phyloP scores from a whole-genome alignment of 805 yeast species.

The Schwanniomyces occidentalis region DNA sequence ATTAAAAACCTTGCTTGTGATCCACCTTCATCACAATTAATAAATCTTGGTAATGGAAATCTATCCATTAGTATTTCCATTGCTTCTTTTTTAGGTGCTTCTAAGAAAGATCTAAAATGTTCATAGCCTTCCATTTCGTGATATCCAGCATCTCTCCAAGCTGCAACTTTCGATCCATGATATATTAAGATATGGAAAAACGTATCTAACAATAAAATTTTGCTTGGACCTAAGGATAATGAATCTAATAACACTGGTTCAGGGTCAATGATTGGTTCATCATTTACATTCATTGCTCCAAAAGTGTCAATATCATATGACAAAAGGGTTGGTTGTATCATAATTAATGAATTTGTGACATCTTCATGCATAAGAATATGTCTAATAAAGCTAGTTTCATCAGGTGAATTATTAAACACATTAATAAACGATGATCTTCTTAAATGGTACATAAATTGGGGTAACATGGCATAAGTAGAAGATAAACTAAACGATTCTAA shows the following conservation, averaged over 20 bases:
- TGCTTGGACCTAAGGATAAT: constrained; percentile 55
- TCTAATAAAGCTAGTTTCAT: constrained; percentile 65
- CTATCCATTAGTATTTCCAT: constrained; percentile 63
- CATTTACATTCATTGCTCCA: constrained; percentile 35
- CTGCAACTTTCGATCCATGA: constrained; percentile 67
- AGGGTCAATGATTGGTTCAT: constrained; percentile 45
- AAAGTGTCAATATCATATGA: constrained; percentile 51
- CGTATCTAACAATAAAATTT: constrained; percentile 61
- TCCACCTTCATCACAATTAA: constrained; percentile 75
- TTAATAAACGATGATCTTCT: constrained; percentile 66
- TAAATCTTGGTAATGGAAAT: constrained; percentile 70
- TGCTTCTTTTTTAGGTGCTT: constrained; percentile 64
- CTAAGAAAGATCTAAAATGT: constrained; percentile 58
- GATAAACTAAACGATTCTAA: constrained; percentile 52
- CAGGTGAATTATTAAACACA: constrained; percentile 70
- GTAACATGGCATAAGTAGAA: constrained; percentile 52
- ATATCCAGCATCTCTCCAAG: constrained; percentile 65
- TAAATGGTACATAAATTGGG: constrained; percentile 68
- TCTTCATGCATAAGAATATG: constrained; percentile 65
- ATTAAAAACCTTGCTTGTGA: constrained; percentile 71
- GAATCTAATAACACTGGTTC: constrained; percentile 66
- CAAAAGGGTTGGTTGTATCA: constrained; percentile 71
- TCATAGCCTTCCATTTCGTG: constrained; percentile 62
- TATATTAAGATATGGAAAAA: constrained; percentile 68
- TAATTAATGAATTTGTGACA: constrained; percentile 55